A percentile compares a stretch with the other conserved stretches of the same genome.
These are phyloP conservation scores for Lentinula boryana DNA, from an alignment of 768 basidiomycete genomes.

Conservation along the genomic window DNA sequence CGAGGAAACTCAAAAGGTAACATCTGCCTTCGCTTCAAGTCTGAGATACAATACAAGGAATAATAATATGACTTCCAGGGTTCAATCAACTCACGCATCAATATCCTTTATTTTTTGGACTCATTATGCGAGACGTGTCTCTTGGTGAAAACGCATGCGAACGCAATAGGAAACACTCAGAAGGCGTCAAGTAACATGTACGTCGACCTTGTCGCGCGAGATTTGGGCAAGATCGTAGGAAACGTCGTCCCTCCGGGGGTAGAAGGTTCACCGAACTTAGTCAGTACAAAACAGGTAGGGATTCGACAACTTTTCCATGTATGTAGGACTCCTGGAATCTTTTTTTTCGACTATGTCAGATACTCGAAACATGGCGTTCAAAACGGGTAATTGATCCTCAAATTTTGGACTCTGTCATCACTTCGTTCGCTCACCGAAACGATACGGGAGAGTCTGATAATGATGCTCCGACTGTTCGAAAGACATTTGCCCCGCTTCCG, in stretches of 20 bases:
- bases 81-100: constrained; percentile 87
- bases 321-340: neutral
- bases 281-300: constrained; percentile 80
- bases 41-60: neutral
- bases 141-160: constrained; percentile 55
- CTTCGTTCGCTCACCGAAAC: constrained; percentile 44
- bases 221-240: constrained; percentile 73
- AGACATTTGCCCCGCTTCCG: constrained; percentile 30
- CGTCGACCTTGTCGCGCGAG: constrained; percentile 71
- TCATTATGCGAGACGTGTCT: constrained; percentile 78
- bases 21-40: neutral
- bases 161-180: constrained; percentile 29
- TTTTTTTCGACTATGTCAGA: constrained; percentile 43
- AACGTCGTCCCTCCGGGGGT: constrained; percentile 86
- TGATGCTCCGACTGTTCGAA: constrained; percentile 10
- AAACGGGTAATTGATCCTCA: constrained; percentile 81
- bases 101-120: constrained; percentile 88
- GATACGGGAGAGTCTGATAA: constrained; percentile 12
- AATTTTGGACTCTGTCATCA: constrained; percentile 65
- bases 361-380: constrained; percentile 86
- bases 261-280: constrained; percentile 81
- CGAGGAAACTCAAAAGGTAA: constrained; percentile 86
- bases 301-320: neutral
- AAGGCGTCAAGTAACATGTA: constrained; percentile 49
- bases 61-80: constrained; percentile 31